Conservation (phyloP, 306 rosid genomes). For the Vicia sativa region DNA sequence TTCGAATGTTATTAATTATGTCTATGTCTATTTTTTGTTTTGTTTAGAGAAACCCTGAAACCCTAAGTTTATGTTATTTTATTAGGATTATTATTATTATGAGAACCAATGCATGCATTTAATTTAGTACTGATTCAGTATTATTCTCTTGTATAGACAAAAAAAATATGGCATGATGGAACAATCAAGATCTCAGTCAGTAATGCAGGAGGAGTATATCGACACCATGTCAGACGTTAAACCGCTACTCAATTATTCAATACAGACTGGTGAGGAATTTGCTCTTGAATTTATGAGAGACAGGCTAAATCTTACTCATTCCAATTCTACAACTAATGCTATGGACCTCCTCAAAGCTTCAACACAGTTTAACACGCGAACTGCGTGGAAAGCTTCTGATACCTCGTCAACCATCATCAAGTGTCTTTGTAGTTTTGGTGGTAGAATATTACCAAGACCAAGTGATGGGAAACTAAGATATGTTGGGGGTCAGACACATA, state of each 20-base stretch:
- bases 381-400: conserved; percentile 45
- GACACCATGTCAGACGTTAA: conserved; percentile 49
- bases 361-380: conserved; percentile 54
- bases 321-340: conserved; percentile 50
- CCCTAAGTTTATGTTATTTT: neutral
- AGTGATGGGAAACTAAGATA: conserved; percentile 75
- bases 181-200: conserved; percentile 52
- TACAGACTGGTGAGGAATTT: conserved; percentile 89
- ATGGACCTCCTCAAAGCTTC: conserved; percentile 50
- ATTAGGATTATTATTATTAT: neutral
- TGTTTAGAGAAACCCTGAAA: neutral
- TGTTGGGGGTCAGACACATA: conserved; percentile 83
- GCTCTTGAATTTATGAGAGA: conserved; percentile 84
- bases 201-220: conserved; percentile 54
- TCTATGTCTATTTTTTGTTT: neutral
- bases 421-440: conserved; percentile 79
- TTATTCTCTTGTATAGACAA: neutral
- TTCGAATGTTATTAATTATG: neutral
- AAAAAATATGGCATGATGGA: conserved; percentile 43
- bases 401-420: conserved; percentile 59
- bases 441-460: conserved; percentile 76
- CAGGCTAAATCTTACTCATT: conserved; percentile 58
- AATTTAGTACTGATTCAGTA: conserved; percentile 2
- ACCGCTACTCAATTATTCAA: conserved; percentile 71
- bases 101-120: neutral